Conservation (phyloP, 106 monocot genomes). For the Agapanthus africanus region DNA sequence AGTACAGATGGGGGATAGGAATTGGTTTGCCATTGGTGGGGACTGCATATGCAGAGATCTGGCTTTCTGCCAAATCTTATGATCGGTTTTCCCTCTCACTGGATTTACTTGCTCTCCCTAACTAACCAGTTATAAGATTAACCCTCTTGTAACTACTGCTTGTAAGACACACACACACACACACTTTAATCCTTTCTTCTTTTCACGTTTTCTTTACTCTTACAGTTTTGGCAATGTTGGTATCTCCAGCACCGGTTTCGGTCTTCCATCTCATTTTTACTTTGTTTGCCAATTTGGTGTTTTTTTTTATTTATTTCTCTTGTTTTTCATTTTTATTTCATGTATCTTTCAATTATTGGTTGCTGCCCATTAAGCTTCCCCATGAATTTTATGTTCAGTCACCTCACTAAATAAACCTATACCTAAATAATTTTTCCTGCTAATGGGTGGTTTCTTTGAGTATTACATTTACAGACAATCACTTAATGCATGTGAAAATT, state of each 20-base stretch:
- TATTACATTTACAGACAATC: not conserved
- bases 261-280: no score
- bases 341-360: not conserved
- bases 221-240: no score
- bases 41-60: not conserved
- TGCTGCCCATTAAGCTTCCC: not conserved
- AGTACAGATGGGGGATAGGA: not conserved
- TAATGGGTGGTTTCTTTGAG: not conserved
- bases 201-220: not conserved
- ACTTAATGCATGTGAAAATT: not conserved
- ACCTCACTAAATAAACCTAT: not conserved
- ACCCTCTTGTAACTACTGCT: no score
- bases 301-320: not conserved
- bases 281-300: no score
- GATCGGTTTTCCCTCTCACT: not conserved
- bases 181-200: no score
- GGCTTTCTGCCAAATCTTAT: not conserved
- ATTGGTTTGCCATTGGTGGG: not conserved
- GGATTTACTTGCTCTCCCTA: no score
- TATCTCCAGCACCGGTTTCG: no score
- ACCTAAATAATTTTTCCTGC: not conserved
- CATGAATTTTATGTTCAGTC: not conserved
- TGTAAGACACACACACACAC: not conserved
- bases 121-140: no score
- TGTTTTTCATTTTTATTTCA: not conserved